Base-by-base conservation (phyloP, 1,284 basidiomycete genomes). In the Ceratobasidium sp. region DNA sequence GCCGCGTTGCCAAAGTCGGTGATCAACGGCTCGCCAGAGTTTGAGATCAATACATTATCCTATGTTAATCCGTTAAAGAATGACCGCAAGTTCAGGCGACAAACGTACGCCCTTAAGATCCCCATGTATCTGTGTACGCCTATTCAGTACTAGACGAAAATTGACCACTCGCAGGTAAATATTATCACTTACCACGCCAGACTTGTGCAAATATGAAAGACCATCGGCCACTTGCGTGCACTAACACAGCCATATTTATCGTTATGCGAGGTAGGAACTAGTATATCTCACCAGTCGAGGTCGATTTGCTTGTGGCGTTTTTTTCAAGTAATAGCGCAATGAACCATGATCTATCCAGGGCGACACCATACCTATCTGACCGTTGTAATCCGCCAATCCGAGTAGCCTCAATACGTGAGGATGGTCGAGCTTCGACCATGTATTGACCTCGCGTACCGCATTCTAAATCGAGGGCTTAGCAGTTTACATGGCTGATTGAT, bases 1-100 rank as follows among this genome's bases (percentile, higher is more conserved):
- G 50, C 61, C 9, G 71, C 38, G 33, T 54, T 75, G 6, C 71
- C 71, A 64, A 75, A 75, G 52, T 75, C 71, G 17, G 59, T 65
- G 13, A 40, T 28, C 20, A 44, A 48, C 52, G 52, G n/a, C 52
- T 56, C 52, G 20, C 52, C 52, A 12, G n/a, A 20, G n/a, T 56
- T 23, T 23, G 52, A 56, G 10, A 56, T 23, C 23, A 56, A 23
- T 20, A 56, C 52, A 26, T 56, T 56, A 56, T 56, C 52, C 52
- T 56, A 26, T 12, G 20, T 9, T 23, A 10, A 23, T 3, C 52
- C 12, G n/a, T 56, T n/a, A 28, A 20, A n/a, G 13, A 23, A 3
- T 44, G n/a, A 10, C 23, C 52, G 12, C 6, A 56, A 3, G 52
- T 23, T 50, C 2, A 56, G n/a, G 12, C 6, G 15, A 33, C 2